Evolutionary conservation across 129 eudicot species (phyloP).

Genomic region (Helianthus annuus): HanXRQr2.0-SUNRISE NC_035449.2:44501105-44501604

Average conservation of each 20-base stretch:
- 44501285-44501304: too few relatives aligned
- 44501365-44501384: background rate
- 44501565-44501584: slow-evolving; percentile 32
- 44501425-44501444: slow-evolving; percentile 17
- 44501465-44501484: slow-evolving; percentile 53
- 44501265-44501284: too few relatives aligned
- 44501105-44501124: too few relatives aligned
- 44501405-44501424: slow-evolving; percentile 1
- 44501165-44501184: too few relatives aligned
- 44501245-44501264: too few relatives aligned
- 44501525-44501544: slow-evolving; percentile 78
- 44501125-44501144: too few relatives aligned
- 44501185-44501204: too few relatives aligned
- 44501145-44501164: too few relatives aligned
- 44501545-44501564: slow-evolving; percentile 58
- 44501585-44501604: slow-evolving; percentile 63
- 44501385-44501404: slow-evolving; percentile 8
- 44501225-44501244: too few relatives aligned
- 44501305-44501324: too few relatives aligned
- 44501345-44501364: background rate
- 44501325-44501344: too few relatives aligned
- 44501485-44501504: slow-evolving; percentile 77
- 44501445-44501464: slow-evolving; percentile 34
- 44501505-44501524: slow-evolving; percentile 80
- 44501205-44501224: too few relatives aligned